Evolutionary conservation across 371 early-diverging fungal genomes (phyloP).

Genomic region (Actinomucor elegans): DNA sequence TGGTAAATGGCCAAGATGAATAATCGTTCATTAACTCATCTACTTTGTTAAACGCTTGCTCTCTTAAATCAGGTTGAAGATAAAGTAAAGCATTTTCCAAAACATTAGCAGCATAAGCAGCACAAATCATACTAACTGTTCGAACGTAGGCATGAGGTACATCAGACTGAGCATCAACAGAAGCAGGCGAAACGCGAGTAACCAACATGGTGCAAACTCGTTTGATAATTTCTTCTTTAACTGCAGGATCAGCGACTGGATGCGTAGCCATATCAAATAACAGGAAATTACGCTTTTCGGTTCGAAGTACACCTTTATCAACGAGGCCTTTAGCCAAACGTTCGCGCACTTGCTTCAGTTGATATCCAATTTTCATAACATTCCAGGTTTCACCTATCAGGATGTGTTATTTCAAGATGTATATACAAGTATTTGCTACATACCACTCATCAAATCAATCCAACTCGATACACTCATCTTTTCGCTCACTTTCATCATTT

Average conservation of each 20-base stretch:
- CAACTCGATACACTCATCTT: constrained; percentile 83
- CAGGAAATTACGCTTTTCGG: constrained; percentile 92
- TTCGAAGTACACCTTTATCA: constrained; percentile 95
- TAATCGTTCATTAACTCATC: constrained; percentile 90
- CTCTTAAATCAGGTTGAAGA: constrained; percentile 82
- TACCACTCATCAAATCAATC: constrained; percentile 97
- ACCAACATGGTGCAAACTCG: constrained; percentile 77
- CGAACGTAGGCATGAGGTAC: constrained; percentile 60
- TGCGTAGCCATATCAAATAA: constrained; percentile 97
- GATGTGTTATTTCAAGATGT: neutral
- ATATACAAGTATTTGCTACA: neutral
- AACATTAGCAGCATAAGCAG: constrained; percentile 95
- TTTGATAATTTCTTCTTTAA: constrained; percentile 84
- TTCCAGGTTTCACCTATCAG: constrained; percentile 95
- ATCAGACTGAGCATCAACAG: constrained; percentile 44
- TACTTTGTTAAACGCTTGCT: constrained; percentile 83
- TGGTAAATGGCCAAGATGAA: constrained; percentile 75
- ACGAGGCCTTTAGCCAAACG: constrained; percentile 95
- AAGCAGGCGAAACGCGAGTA: constrained; percentile 43
- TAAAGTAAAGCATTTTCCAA: constrained; percentile 89
- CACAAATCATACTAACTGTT: constrained; percentile 90
- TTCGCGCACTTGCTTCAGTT: constrained; percentile 96
- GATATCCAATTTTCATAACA: constrained; percentile 93
- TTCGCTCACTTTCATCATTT: constrained; percentile 78
- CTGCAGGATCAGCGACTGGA: constrained; percentile 82